Base-by-base conservation (phyloP, 2,329 filamentous ascomycete species). In the Penicillium oxalicum region DNA sequence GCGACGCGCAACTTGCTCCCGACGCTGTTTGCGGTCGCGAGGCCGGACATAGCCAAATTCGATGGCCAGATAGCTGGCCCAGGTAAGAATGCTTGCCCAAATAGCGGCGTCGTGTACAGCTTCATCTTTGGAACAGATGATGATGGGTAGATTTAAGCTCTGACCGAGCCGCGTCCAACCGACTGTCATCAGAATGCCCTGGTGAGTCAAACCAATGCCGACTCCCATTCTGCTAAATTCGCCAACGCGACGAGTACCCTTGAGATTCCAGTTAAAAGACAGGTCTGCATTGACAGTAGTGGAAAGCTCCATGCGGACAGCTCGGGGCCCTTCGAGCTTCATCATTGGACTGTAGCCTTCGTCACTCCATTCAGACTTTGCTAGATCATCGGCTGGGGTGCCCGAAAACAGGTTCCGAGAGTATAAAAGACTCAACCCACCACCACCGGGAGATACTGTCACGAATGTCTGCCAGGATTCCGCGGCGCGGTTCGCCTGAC, bases 1-100 rank as follows among this genome's bases (percentile, higher is more conserved):
- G 48, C 66, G 64, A 38, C 56, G 62, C 29, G 66, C 64, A 18
- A 69, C 57, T 11, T 62, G 57, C 40, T 63, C 61, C 34, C 64
- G 64, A 41, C 68, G 66, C 40, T 61, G 61, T 49, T 64, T 63
- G 32, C 65, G 61, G 43, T 70, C 61, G 25, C 66, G 60, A 0
- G 70, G 71, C 7, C 71, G 67, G 29, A 71, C 62, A 38, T 66
- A 62, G 2, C 67, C 68, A 51, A 73, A 74, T 53, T 74, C 71
- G 37, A 71, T 39, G 2, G 67, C 64, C 28, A 67, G 63, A 45
- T 74, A 74, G 9, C 64, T 54, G 33, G 67, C 53, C 65, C 66
- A 72, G 0, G 71, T 71, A 25, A 70, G 55, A 18, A 68, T 52
- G 9, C 70, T 58, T 5, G 66, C 69, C 44, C 70, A 49, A 3